Percentiles rank a stretch among this genome's conserved stretches.
phyloP scores from a whole-genome alignment of 169 alveolate genomes.

The Babesia bigemina region DNA sequence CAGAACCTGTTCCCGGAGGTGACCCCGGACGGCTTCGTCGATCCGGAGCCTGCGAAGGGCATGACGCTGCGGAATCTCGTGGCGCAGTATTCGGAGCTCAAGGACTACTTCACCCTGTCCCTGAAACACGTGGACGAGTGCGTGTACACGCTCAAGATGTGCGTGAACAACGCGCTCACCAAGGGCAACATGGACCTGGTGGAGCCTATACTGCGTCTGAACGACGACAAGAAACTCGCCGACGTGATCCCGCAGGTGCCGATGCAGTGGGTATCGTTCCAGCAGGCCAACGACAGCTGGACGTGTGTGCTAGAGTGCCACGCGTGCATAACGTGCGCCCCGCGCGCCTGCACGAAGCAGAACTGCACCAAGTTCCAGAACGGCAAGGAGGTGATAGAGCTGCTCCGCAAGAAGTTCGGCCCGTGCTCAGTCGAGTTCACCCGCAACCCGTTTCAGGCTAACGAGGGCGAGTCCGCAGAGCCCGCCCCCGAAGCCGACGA shows the following conservation, averaged over 20 bases:
- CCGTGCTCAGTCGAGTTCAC: conserved; percentile 51
- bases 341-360: conserved; percentile 29
- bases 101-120: conserved; percentile 16
- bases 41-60: background rate
- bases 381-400: conserved; percentile 45
- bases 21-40: background rate
- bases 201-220: conserved; percentile 20
- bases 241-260: conserved; percentile 48
- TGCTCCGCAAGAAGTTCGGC: conserved; percentile 43
- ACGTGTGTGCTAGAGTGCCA: conserved; percentile 51
- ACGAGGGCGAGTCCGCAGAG: conserved; percentile 7
- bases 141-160: conserved; percentile 37
- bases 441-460: conserved; percentile 39
- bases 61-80: conserved; percentile 9
- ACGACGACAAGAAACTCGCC: conserved; percentile 28
- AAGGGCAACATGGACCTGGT: conserved; percentile 30
- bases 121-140: conserved; percentile 31
- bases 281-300: conserved; percentile 61
- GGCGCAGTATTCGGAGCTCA: conserved; percentile 21
- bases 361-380: conserved; percentile 36
- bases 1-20: conserved; percentile 1
- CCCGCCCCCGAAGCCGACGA: background rate
- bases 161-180: background rate
- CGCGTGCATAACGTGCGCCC: conserved; percentile 56
- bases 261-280: conserved; percentile 44